A percentile compares a stretch with the other conserved stretches of the same genome.
These are phyloP conservation scores for Tetracladium setigerum DNA, from an alignment of 495 filamentous ascomycete genomes.

Conservation along the genomic window DNA sequence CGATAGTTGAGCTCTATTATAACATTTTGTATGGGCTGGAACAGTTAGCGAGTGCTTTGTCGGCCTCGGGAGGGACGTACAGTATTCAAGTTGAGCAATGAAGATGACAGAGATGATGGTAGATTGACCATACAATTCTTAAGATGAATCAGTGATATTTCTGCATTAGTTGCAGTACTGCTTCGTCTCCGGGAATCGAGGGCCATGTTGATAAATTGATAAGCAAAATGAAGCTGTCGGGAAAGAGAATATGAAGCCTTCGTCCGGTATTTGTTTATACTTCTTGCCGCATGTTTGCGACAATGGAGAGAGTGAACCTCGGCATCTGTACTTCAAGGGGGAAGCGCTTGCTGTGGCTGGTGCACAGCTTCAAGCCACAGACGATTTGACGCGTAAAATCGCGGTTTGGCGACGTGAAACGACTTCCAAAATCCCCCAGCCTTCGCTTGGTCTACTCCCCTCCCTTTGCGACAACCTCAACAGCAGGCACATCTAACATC, in stretches of 20 bases:
- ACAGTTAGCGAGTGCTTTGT: not conserved
- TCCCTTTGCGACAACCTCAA: constrained; percentile 5
- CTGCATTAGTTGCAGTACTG: constrained; percentile 54
- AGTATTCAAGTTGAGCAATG: constrained; percentile 82
- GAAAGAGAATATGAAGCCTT: not conserved
- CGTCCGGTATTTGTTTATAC: not conserved
- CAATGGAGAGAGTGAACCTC: constrained; percentile 2
- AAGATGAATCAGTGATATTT: constrained; percentile 72
- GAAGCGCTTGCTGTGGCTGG: not conserved
- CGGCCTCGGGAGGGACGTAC: constrained; percentile 38
- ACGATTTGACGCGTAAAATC: not conserved
- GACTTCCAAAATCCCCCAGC: not conserved
- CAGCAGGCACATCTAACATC: not conserved
- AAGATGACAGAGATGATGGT: constrained; percentile 70
- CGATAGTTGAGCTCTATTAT: constrained; percentile 79
- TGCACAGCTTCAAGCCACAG: not conserved
- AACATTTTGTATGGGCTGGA: constrained; percentile 84
- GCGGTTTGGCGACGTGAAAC: not conserved
- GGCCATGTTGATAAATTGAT: constrained; percentile 8
- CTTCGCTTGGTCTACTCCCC: constrained; percentile 15
- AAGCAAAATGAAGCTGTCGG: not conserved
- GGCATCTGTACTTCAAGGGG: not conserved
- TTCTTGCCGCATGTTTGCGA: too few species aligned
- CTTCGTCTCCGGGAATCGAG: constrained; percentile 12
- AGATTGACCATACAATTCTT: constrained; percentile 95